Evolutionary conservation across 257 asterid genomes (phyloP).

Genomic region (Forsythia suspensa): DNA sequence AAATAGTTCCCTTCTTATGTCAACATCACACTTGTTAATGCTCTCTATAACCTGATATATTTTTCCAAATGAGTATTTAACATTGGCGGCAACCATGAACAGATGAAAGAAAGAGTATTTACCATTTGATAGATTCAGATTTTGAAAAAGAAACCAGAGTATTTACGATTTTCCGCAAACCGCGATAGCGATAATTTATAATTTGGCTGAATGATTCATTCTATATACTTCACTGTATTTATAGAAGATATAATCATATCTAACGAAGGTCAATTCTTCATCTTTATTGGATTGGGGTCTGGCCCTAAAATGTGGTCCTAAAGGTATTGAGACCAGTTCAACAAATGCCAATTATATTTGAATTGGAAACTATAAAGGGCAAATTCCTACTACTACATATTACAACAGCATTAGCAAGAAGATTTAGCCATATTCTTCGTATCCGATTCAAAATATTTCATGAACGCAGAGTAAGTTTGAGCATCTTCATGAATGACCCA

Average conservation of each 20-base stretch:
- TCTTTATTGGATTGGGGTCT: too few relatives aligned
- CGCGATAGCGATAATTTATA: conserved; percentile 26
- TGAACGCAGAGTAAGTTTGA: neutral
- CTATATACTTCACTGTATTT: too few relatives aligned
- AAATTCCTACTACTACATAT: neutral
- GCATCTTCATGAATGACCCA: neutral
- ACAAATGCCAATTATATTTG: neutral
- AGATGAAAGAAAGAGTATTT: too few relatives aligned
- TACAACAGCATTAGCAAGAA: neutral
- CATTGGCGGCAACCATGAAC: too few relatives aligned
- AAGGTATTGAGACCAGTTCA: neutral
- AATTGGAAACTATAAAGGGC: conserved; percentile 1
- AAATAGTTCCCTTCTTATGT: conserved; percentile 91
- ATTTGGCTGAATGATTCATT: too few relatives aligned
- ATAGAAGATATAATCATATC: too few relatives aligned
- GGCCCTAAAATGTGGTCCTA: neutral
- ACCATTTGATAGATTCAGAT: conserved; percentile 3
- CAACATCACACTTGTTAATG: conserved; percentile 97
- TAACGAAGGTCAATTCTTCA: too few relatives aligned
- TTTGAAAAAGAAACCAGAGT: conserved; percentile 16
- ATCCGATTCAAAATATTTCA: neutral
- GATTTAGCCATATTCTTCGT: neutral
- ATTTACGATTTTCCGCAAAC: conserved; percentile 93
- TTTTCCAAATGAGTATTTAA: neutral
- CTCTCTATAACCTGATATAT: conserved; percentile 82